Conservation (phyloP, 495 filamentous ascomycete species). For the Xylaria palmicola region DNA sequence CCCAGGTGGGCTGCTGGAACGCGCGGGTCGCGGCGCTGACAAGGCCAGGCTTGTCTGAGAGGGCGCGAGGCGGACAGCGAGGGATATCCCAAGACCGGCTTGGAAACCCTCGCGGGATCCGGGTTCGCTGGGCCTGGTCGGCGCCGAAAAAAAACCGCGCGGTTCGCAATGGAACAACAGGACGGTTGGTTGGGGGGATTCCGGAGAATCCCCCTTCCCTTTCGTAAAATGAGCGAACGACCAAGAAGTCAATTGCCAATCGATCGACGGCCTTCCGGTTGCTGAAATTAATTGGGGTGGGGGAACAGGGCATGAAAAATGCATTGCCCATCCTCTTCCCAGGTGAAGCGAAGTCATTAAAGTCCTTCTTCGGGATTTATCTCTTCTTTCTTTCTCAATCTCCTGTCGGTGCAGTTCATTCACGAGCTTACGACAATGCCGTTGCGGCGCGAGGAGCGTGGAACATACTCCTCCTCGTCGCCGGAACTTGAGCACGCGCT, state of each 20-base stretch:
- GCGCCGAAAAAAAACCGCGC: slow-evolving; percentile 28
- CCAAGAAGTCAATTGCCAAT: slow-evolving; percentile 24
- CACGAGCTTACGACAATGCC: slow-evolving; percentile 69
- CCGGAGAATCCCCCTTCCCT: neutral
- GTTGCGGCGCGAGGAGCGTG: slow-evolving; percentile 63
- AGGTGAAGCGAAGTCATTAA: slow-evolving; percentile 12
- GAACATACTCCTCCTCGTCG: slow-evolving; percentile 63
- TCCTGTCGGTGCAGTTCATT: slow-evolving; percentile 19
- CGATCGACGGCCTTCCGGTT: slow-evolving; percentile 30
- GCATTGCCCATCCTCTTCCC: slow-evolving; percentile 1
- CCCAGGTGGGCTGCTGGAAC: slow-evolving; percentile 32
- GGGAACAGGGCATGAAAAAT: neutral
- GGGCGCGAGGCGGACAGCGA: slow-evolving; percentile 17
- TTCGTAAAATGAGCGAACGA: slow-evolving; percentile 33
- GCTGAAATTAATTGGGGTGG: slow-evolving; percentile 4
- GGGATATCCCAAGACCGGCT: slow-evolving; percentile 26
- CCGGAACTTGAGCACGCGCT: slow-evolving; percentile 43
- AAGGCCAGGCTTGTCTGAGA: slow-evolving; percentile 6
- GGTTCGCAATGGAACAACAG: slow-evolving; percentile 33
- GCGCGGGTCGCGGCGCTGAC: slow-evolving; percentile 20
- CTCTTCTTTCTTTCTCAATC: slow-evolving; percentile 20
- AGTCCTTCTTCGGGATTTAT: slow-evolving; percentile 23
- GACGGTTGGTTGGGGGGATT: slow-evolving; percentile 23
- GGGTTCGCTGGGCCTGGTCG: slow-evolving; percentile 14
- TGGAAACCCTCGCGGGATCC: slow-evolving; percentile 15